phyloP scores from a whole-genome alignment of 2,329 filamentous ascomycete genomes.

The Talaromyces amestolkiae region DNA sequence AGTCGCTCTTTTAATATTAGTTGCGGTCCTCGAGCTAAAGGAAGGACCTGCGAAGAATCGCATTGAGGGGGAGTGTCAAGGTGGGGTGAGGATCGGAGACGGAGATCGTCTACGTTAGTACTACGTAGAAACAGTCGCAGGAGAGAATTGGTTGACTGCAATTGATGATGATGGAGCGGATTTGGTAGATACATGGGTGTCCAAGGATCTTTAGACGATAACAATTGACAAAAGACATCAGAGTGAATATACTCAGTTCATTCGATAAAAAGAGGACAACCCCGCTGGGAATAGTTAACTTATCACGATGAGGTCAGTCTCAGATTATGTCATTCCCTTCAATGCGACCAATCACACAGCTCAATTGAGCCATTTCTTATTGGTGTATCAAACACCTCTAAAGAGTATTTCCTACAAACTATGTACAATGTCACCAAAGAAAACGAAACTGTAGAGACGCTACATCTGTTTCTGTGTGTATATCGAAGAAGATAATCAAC shows the following conservation, averaged over 20 bases:
- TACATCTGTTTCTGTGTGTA: neutral
- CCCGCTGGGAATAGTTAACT: neutral
- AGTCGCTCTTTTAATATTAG: neutral
- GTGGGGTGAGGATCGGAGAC: neutral
- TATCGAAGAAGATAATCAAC: neutral
- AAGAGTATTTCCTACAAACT: neutral
- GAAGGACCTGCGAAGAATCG: neutral
- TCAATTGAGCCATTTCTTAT: neutral
- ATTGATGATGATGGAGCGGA: neutral
- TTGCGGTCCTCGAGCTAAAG: neutral
- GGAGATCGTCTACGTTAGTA: neutral
- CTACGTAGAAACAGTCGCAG: neutral
- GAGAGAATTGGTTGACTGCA: neutral
- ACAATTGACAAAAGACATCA: neutral
- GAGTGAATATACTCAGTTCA: neutral
- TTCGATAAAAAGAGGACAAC: neutral
- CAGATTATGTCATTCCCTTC: neutral
- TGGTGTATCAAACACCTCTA: neutral
- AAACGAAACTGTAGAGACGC: neutral
- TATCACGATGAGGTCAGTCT: slow-evolving; percentile 10
- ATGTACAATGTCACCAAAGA: no score
- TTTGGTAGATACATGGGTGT: neutral
- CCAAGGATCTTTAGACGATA: neutral
- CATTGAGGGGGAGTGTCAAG: neutral
- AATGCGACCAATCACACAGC: neutral